These are phyloP conservation scores for Mycena floridula DNA, from an alignment of 768 basidiomycete genomes.

Conservation along the genomic window DNA sequence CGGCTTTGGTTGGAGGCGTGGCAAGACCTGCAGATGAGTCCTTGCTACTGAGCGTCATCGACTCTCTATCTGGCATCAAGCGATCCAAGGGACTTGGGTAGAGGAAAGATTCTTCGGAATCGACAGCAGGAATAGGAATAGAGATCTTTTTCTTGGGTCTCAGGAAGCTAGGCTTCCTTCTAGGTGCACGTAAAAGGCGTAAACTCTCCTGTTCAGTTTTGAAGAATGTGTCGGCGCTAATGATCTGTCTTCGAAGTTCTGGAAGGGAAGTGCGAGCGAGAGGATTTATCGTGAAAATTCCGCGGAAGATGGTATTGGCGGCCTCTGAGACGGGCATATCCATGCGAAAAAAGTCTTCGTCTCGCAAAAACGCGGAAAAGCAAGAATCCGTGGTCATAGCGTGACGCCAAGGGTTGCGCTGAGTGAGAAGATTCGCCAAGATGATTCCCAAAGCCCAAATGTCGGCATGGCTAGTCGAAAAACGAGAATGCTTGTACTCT, in stretches of 20 bases:
- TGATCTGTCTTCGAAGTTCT: slow-evolving; percentile 52
- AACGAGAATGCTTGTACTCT: slow-evolving; percentile 34
- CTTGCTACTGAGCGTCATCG: no score
- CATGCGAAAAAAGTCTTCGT: slow-evolving; percentile 56
- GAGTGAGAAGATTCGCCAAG: slow-evolving; percentile 75
- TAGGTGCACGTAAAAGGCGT: no score
- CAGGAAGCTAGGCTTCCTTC: no score
- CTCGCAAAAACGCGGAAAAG: slow-evolving; percentile 56
- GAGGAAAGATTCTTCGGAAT: slow-evolving; percentile 6
- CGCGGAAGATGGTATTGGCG: slow-evolving; percentile 61
- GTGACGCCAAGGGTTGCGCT: slow-evolving; percentile 72
- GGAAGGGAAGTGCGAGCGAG: slow-evolving; percentile 53
- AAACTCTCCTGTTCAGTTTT: slow-evolving; percentile 31
- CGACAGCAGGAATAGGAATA: slow-evolving; percentile 2
- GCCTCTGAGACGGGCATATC: slow-evolving; percentile 70
- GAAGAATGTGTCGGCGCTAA: slow-evolving; percentile 55
- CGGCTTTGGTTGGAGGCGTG: slow-evolving; percentile 38
- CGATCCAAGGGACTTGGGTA: no score
- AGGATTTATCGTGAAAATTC: slow-evolving; percentile 68
- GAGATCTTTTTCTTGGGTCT: no score
- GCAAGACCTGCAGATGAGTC: no score
- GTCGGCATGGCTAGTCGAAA: slow-evolving; percentile 61
- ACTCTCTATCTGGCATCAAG: no score
- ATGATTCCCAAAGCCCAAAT: slow-evolving; percentile 78
- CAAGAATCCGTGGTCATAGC: slow-evolving; percentile 62